phyloP scores from a whole-genome alignment of 2,329 filamentous ascomycete genomes.

The Apiospora marii region DNA sequence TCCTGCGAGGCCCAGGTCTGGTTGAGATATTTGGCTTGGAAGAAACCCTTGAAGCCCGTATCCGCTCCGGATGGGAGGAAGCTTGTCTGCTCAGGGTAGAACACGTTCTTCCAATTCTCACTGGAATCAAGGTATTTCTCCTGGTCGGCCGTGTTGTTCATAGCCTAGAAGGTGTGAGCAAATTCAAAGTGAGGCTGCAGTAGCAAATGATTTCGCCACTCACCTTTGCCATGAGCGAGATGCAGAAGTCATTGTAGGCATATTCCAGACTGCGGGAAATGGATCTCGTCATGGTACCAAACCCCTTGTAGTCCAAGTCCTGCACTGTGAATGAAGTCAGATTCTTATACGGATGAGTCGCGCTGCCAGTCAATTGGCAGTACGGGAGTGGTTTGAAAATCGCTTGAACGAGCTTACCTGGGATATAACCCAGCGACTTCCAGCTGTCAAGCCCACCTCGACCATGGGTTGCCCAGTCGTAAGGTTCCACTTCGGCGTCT shows the following conservation, averaged over 20 bases:
- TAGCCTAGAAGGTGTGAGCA: slow-evolving; percentile 33
- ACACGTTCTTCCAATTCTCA: slow-evolving; percentile 74
- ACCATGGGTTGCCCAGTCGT: slow-evolving; percentile 74
- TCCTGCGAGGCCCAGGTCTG: slow-evolving; percentile 74
- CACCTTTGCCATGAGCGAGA: slow-evolving; percentile 65
- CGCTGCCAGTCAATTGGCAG: neutral
- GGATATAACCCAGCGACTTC: slow-evolving; percentile 76
- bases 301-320: slow-evolving; percentile 70
- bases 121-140: slow-evolving; percentile 67
- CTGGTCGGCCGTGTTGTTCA: slow-evolving; percentile 63
- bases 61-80: slow-evolving; percentile 59
- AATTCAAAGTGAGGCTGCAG: neutral
- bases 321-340: slow-evolving; percentile 22
- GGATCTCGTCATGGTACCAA: slow-evolving; percentile 74
- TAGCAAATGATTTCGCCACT: neutral
- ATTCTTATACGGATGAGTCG: slow-evolving; percentile 30
- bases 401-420: slow-evolving; percentile 39
- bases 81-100: slow-evolving; percentile 65
- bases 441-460: slow-evolving; percentile 76
- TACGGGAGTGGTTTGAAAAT: neutral
- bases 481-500: slow-evolving; percentile 75
- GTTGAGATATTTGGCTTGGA: slow-evolving; percentile 73
- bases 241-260: slow-evolving; percentile 78
- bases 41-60: slow-evolving; percentile 74
- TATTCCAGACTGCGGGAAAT: slow-evolving; percentile 81